phyloP scores from a whole-genome alignment of 2,329 filamentous ascomycete genomes.

The Davidsoniella eucalypti region DNA sequence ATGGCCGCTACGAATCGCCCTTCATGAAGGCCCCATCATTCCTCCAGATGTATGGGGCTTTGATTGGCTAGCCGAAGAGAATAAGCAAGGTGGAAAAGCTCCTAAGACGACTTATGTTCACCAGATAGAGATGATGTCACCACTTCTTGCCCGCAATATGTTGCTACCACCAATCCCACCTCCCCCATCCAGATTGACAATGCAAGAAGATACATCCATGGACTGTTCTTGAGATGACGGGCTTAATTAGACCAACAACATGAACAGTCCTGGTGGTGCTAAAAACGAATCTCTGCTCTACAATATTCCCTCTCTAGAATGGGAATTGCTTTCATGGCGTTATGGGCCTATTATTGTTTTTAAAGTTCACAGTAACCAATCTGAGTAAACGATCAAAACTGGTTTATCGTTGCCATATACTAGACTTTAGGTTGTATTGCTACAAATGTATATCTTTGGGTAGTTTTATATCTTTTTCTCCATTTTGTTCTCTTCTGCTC shows the following conservation, averaged over 20 bases:
- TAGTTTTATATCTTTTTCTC: too few species aligned
- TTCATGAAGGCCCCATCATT: slow-evolving; percentile 37
- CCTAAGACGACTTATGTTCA: slow-evolving; percentile 13
- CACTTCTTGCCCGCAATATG: slow-evolving; percentile 20
- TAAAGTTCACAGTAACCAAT: too few species aligned
- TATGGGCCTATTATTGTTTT: too few species aligned
- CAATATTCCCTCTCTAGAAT: too few species aligned
- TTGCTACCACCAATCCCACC: slow-evolving; percentile 11
- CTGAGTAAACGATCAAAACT: too few species aligned
- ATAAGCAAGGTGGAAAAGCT: slow-evolving; percentile 15
- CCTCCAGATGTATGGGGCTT: slow-evolving; percentile 41
- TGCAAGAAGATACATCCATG: slow-evolving; percentile 4
- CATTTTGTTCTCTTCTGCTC: too few species aligned
- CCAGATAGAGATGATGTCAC: slow-evolving; percentile 26
- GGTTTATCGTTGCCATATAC: too few species aligned
- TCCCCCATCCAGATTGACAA: slow-evolving; percentile 7
- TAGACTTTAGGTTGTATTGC: too few species aligned
- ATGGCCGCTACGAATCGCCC: slow-evolving; percentile 42
- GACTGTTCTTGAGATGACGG: slow-evolving; percentile 2
- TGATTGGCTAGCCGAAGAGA: slow-evolving; percentile 30
- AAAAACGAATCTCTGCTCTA: neutral
- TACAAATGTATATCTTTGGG: too few species aligned
- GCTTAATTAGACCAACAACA: neutral
- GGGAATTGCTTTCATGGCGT: too few species aligned
- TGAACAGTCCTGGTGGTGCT: neutral